phyloP scores from a whole-genome alignment of 257 asterid species.

The Forsythia viridissima region DNA sequence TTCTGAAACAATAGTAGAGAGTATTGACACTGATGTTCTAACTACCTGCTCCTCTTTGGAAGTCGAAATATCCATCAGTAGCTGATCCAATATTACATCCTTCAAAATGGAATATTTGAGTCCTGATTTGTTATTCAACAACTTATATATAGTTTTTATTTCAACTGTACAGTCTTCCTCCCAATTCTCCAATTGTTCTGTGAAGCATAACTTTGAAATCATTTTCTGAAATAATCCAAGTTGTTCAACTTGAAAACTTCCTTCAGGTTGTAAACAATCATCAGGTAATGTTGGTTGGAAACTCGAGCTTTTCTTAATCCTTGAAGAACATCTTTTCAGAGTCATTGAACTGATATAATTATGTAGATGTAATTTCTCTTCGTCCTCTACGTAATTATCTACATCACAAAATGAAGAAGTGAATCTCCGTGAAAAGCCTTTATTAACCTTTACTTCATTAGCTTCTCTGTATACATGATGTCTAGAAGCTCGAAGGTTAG shows the following conservation, averaged over 20 bases:
- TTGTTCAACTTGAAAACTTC: slow-evolving; percentile 45
- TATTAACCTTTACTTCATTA: slow-evolving; percentile 23
- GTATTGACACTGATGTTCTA: slow-evolving; percentile 67
- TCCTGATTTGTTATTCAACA: slow-evolving; percentile 59
- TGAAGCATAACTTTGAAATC: slow-evolving; percentile 71
- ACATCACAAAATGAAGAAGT: slow-evolving; percentile 40
- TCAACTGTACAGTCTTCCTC: slow-evolving; percentile 64
- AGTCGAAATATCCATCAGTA: slow-evolving; percentile 66
- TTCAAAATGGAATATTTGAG: slow-evolving; percentile 70
- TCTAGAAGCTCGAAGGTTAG: slow-evolving; percentile 33
- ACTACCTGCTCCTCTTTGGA: slow-evolving; percentile 70
- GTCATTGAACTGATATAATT: slow-evolving; percentile 21
- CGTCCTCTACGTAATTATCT: slow-evolving; percentile 32
- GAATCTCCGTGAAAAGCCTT: slow-evolving; percentile 50
- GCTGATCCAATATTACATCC: slow-evolving; percentile 79
- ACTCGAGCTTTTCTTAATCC: slow-evolving; percentile 40
- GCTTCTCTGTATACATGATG: slow-evolving; percentile 18
- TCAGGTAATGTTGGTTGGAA: slow-evolving; percentile 34
- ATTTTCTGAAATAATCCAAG: slow-evolving; percentile 60
- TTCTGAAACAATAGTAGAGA: slow-evolving; percentile 62
- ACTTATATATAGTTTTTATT: slow-evolving; percentile 62
- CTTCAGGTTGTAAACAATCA: slow-evolving; percentile 37
- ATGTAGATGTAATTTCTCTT: slow-evolving; percentile 29
- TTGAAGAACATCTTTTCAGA: slow-evolving; percentile 22
- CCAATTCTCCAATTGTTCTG: slow-evolving; percentile 47